Evolutionary conservation across 352 stramenopile species (phyloP).

Genomic region (Globisporangium emineosum): DNA sequence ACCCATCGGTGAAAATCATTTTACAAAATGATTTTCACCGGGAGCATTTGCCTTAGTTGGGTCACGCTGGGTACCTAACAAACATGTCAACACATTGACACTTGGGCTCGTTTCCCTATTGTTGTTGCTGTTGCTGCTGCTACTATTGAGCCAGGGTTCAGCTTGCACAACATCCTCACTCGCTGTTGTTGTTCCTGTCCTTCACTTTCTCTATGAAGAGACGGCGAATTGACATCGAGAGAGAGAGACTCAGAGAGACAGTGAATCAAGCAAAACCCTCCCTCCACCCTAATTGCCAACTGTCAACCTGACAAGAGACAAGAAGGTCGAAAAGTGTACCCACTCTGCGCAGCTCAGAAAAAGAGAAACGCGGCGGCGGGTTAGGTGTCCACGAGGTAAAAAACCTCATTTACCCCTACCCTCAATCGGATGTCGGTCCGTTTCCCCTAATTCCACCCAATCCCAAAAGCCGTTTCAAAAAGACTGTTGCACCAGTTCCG

Average conservation of each 20-base stretch:
- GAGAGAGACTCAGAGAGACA: neutral
- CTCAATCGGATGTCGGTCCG: neutral
- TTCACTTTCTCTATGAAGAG: neutral
- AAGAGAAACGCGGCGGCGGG: neutral
- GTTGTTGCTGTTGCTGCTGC: neutral
- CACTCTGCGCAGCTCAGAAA: constrained; percentile 3
- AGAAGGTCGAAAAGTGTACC: neutral
- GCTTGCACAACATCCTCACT: too few relatives aligned
- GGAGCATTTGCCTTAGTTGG: neutral
- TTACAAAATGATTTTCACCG: too few relatives aligned
- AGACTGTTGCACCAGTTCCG: neutral
- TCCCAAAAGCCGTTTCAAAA: neutral
- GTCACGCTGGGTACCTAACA: neutral
- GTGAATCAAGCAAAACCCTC: neutral
- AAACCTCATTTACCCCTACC: too few relatives aligned
- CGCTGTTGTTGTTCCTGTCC: too few relatives aligned
- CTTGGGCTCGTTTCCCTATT: neutral
- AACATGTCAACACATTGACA: neutral
- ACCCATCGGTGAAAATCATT: too few relatives aligned
- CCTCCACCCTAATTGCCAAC: neutral
- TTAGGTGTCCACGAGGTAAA: too few relatives aligned
- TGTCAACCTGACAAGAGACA: neutral
- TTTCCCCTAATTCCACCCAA: neutral
- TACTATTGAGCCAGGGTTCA: neutral
- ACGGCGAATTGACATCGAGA: neutral